phyloP scores from a whole-genome alignment of 2,329 filamentous ascomycete genomes.

The Teratosphaeria zuluensis region DNA sequence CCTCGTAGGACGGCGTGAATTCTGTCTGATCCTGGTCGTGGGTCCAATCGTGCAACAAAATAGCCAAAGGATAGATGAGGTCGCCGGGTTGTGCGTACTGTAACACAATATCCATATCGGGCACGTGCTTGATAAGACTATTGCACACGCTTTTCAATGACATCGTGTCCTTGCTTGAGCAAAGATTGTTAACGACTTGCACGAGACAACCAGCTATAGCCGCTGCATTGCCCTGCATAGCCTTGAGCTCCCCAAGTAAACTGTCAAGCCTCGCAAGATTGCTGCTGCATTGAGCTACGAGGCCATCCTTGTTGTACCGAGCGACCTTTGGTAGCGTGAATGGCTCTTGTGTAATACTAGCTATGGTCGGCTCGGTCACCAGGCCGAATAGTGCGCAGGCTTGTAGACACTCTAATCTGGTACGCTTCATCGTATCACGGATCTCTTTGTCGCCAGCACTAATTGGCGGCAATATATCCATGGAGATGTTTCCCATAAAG shows the following conservation, averaged over 20 bases:
- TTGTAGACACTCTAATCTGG: conserved; percentile 76
- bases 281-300: conserved; percentile 67
- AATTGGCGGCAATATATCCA: conserved; percentile 55
- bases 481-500: conserved; percentile 51
- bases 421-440: conserved; percentile 53
- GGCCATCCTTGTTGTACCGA: conserved; percentile 64
- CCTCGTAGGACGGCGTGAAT: conserved; percentile 77
- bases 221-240: conserved; percentile 84
- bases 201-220: conserved; percentile 64
- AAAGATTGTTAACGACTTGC: conserved; percentile 48
- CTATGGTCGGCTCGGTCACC: conserved; percentile 68
- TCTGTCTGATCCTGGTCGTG: conserved; percentile 76
- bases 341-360: conserved; percentile 71
- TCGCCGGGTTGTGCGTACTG: conserved; percentile 61
- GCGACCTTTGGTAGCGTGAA: conserved; percentile 56
- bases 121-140: conserved; percentile 61
- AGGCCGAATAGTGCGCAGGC: conserved; percentile 81
- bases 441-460: conserved; percentile 48
- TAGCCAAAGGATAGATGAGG: conserved; percentile 65
- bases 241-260: conserved; percentile 72
- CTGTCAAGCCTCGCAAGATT: conserved; percentile 68
- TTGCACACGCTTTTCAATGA: conserved; percentile 66
- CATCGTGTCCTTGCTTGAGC: conserved; percentile 66
- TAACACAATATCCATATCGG: conserved; percentile 63
- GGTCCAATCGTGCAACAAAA: conserved; percentile 66